Evolutionary conservation across 2,329 filamentous ascomycete genomes (phyloP).

Genomic region (Fulvia fulva): DNA sequence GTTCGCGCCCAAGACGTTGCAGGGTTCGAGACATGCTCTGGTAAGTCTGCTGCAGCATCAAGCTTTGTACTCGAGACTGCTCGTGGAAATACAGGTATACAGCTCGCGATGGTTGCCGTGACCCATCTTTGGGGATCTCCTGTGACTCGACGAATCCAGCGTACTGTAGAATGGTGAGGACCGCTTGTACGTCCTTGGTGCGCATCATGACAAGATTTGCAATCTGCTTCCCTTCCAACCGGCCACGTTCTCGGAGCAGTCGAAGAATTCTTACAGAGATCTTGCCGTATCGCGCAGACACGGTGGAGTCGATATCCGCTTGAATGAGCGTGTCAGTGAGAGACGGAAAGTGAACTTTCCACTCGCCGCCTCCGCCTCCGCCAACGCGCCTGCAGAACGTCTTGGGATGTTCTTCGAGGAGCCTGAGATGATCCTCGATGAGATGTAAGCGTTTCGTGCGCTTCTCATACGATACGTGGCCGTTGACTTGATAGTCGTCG

Average conservation of each 20-base stretch:
- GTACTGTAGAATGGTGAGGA: conserved; percentile 81
- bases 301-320: conserved; percentile 74
- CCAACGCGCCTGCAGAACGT: conserved; percentile 67
- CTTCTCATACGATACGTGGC: conserved; percentile 32
- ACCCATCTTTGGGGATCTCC: conserved; percentile 86
- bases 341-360: conserved; percentile 77
- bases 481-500: conserved; percentile 22
- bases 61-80: conserved; percentile 62
- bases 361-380: conserved; percentile 60
- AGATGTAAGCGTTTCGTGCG: conserved; percentile 48
- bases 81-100: conserved; percentile 94
- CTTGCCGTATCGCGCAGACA: conserved; percentile 71
- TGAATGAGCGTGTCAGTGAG: conserved; percentile 69
- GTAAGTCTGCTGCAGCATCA: conserved; percentile 76
- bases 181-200: conserved; percentile 77
- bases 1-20: conserved; percentile 74
- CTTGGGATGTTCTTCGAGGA: conserved; percentile 66
- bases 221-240: conserved; percentile 89
- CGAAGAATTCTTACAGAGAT: conserved; percentile 78
- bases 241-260: conserved; percentile 80
- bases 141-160: conserved; percentile 85
- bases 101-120: conserved; percentile 74
- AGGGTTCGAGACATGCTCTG: conserved; percentile 83
- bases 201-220: conserved; percentile 77
- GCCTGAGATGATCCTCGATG: conserved; percentile 68